Percentiles rank a stretch among this genome's conserved stretches.
Evolutionary conservation across 768 basidiomycete species (phyloP).

Genomic region (Auricularia heimuer): DNA sequence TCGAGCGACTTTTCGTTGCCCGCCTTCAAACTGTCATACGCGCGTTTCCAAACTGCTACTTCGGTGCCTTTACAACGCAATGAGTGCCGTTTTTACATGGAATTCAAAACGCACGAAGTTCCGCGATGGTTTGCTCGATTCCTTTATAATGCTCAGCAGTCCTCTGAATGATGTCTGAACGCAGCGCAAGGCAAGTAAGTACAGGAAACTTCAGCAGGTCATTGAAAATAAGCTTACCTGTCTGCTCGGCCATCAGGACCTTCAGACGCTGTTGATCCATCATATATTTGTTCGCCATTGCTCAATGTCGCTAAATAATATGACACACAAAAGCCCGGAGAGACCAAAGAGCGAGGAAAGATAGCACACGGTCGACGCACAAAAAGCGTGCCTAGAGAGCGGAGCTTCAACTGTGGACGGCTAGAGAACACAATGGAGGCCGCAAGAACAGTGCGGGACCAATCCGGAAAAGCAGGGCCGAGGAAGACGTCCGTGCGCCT

Average conservation of each 20-base stretch:
- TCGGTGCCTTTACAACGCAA: not conserved
- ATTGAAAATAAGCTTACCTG: not conserved
- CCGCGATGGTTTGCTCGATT: not conserved
- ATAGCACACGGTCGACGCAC: not conserved
- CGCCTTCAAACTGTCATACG: not conserved
- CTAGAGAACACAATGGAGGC: no score
- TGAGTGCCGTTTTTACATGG: not conserved
- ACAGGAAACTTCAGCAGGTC: no score
- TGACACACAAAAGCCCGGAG: not conserved
- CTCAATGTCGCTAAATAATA: no score
- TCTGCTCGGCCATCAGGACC: not conserved
- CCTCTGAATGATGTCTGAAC: no score
- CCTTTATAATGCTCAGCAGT: no score
- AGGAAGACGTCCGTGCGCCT: no score
- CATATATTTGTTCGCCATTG: not conserved
- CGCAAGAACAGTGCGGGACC: no score
- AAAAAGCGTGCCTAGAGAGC: not conserved
- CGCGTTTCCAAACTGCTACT: not conserved
- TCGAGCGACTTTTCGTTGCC: not conserved
- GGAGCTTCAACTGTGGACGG: no score
- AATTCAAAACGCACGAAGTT: not conserved
- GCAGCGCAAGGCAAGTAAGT: no score
- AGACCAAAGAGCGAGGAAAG: not conserved
- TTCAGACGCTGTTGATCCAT: not conserved
- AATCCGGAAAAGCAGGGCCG: no score